Conservation (phyloP, 306 rosid genomes). For the Morella rubra region DNA sequence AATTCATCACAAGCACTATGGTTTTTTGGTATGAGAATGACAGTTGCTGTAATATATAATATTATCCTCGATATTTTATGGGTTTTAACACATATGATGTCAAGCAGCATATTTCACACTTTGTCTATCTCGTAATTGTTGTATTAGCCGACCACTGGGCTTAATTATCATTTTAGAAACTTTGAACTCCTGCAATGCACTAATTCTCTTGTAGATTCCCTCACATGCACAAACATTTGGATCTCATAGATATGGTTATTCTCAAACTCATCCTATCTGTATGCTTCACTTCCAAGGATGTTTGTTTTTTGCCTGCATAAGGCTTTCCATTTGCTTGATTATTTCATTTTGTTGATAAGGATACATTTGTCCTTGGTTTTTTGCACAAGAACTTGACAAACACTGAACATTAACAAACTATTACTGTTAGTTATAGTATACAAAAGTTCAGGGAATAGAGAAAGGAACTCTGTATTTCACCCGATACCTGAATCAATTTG, state of each 20-base stretch:
- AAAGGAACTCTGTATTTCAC: background rate
- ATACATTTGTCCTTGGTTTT: background rate
- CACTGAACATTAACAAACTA: no score
- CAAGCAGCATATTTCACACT: background rate
- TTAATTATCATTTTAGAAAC: background rate
- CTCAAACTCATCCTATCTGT: conserved; percentile 1
- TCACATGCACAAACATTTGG: background rate
- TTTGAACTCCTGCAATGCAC: background rate
- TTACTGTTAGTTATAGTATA: no score
- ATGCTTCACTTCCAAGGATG: background rate
- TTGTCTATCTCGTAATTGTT: background rate
- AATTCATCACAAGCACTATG: background rate
- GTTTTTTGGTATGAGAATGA: background rate
- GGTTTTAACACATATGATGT: background rate
- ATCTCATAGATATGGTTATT: background rate
- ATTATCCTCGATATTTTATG: background rate
- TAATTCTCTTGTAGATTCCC: no score
- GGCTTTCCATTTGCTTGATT: conserved; percentile 1
- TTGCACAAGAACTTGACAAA: background rate
- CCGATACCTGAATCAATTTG: no score
- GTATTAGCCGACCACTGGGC: background rate
- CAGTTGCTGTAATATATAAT: background rate
- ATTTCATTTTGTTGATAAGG: background rate
- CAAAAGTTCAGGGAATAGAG: background rate
- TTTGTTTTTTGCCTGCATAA: background rate